Evolutionary conservation across 2,329 filamentous ascomycete genomes (phyloP), one percentile per base, ranked within the genome.

Genomic region (Mariannaea sp.): DNA sequence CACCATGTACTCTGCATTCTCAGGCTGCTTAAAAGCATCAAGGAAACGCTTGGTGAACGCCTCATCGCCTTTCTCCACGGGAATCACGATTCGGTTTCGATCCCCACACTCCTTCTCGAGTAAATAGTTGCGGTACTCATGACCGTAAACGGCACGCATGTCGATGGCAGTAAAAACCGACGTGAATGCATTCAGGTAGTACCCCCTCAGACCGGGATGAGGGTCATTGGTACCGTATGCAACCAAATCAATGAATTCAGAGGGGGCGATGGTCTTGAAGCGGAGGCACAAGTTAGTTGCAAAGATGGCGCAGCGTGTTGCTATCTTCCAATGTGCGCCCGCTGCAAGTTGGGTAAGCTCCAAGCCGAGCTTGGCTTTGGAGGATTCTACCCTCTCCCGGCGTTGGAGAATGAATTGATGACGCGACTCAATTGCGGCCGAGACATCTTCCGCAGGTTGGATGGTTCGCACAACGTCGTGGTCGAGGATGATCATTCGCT

Each of bases 311-410:
- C 92, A 96, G 22, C 93, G 83, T 44, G 86, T 91, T 5, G 93
- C 93, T 64, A 96, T 92, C 77, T 96, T 97, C 94, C 94, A 99
- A 68, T 99, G 95, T 1, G 92, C 90, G 3, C 83, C 83, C 64
- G 85, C 86, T 2, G 91, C 89, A 55, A 88, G 76, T 54, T 88
- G 83, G 4, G 92, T 88, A 26, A 99, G 79, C 69, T 97, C 92
- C 49, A 90, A 77, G 0, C 92, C 90, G 20, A 99, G 76, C 3
- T 84, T 82, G 0, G 86, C 79, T 75, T 99, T 99, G 75, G 89
- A 92, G 48, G 81, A 79, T 71, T 99, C 94, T 4, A 97, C 92
- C 55, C 83, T 82, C 45, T 78, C 79, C 53, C 92, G 83, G 51
- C 93, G 89, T 58, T 86, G 84, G 52, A 88, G 75, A 60, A 99